phyloP scores from a whole-genome alignment of 2,329 filamentous ascomycete species.

The Monosporascus cannonballus region DNA sequence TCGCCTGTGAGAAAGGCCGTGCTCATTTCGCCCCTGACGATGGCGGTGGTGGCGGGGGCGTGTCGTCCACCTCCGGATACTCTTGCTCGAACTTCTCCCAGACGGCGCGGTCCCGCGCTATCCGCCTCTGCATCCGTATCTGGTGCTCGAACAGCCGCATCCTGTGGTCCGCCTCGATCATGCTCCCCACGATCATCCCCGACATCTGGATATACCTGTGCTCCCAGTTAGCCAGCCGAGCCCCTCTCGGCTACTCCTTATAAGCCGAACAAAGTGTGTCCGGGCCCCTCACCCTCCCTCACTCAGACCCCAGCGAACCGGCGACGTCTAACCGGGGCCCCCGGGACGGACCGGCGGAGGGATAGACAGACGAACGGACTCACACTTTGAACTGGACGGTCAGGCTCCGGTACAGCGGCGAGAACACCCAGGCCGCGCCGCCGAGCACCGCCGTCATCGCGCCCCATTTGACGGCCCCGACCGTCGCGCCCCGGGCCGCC shows the following conservation, averaged over 20 bases:
- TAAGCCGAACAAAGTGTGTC: background rate
- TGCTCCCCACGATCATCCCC: constrained; percentile 74
- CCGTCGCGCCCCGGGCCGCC: constrained; percentile 58
- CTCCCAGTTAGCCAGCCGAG: background rate
- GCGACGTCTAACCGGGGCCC: too few species aligned
- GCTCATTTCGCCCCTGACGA: constrained; percentile 14
- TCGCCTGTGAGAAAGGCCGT: background rate
- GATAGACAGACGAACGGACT: constrained; percentile 21
- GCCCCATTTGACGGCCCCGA: constrained; percentile 69
- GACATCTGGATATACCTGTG: constrained; percentile 74
- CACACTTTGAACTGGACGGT: constrained; percentile 76
- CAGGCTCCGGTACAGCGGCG: constrained; percentile 65
- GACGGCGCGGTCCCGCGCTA: constrained; percentile 58
- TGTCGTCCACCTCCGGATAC: constrained; percentile 39
- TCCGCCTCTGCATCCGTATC: constrained; percentile 58
- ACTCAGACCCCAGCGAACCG: too few species aligned
- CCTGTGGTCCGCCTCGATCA: constrained; percentile 67
- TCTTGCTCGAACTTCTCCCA: constrained; percentile 65
- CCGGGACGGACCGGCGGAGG: background rate
- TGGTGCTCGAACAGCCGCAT: constrained; percentile 61
- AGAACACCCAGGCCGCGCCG: constrained; percentile 56
- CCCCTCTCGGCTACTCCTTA: background rate
- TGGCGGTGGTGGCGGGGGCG: constrained; percentile 9
- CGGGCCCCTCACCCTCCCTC: background rate
- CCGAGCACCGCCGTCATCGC: constrained; percentile 56